phyloP scores from a whole-genome alignment of 225 moss, liverwort and hornwort genomes.

The Neckera pumila region DNA sequence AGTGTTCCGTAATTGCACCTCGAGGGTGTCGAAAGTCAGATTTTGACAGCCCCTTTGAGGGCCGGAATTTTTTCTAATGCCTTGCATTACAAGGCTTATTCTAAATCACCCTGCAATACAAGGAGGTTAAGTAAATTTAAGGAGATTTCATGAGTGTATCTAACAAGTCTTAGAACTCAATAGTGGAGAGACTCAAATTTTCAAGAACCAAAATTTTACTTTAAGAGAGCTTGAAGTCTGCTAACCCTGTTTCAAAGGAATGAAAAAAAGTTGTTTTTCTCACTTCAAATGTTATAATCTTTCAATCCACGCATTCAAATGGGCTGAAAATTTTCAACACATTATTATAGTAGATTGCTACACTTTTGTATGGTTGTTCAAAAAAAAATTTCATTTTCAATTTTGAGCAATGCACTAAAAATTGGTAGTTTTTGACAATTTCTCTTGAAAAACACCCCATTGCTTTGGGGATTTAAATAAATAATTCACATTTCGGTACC shows the following conservation, averaged over 20 bases:
- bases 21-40: too few relatives aligned
- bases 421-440: not conserved
- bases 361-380: not conserved
- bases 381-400: not conserved
- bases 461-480: not conserved
- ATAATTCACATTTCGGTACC: not conserved
- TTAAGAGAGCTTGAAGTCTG: accelerated
- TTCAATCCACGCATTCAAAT: accelerated
- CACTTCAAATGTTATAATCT: not conserved
- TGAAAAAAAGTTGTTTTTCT: not conserved
- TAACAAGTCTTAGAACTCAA: not conserved
- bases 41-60: too few relatives aligned
- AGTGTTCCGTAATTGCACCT: too few relatives aligned
- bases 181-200: not conserved
- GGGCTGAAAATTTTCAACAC: not conserved
- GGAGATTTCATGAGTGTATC: too few relatives aligned
- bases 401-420: not conserved
- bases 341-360: too few relatives aligned
- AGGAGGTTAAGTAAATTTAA: too few relatives aligned
- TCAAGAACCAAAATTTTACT: not conserved
- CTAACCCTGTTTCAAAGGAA: accelerated
- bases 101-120: too few relatives aligned
- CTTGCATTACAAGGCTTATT: too few relatives aligned
- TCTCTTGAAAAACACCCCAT: not conserved
- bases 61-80: too few relatives aligned